Percentiles rank a stretch among this genome's conserved stretches.
phyloP scores from a whole-genome alignment of 352 stramenopile genomes.

The Phytophthora fragariaefolia region DNA sequence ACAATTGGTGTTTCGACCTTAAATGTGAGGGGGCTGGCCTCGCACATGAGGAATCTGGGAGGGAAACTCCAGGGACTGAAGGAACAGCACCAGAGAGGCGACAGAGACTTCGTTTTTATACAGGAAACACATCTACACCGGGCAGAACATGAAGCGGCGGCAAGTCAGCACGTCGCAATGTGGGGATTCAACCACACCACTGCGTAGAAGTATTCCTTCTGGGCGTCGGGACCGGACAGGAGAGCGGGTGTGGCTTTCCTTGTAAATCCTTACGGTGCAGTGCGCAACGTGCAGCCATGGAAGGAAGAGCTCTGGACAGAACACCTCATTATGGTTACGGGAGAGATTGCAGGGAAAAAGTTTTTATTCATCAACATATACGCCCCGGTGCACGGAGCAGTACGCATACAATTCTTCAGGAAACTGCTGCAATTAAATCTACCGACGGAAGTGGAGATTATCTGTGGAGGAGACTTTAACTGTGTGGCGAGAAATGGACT shows the following conservation, averaged over 20 bases:
- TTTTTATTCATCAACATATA: slow-evolving; percentile 12
- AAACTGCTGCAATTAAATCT: neutral
- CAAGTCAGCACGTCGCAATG: neutral
- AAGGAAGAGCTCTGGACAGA: neutral
- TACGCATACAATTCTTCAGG: neutral
- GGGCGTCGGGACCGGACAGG: neutral
- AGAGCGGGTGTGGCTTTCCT: slow-evolving; percentile 11
- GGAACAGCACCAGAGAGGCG: slow-evolving; percentile 5
- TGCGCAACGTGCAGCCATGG: slow-evolving; percentile 1
- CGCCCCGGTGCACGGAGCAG: neutral
- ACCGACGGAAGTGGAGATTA: neutral
- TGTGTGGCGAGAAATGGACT: slow-evolving; percentile 10
- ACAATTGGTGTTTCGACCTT: neutral
- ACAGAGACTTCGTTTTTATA: neutral
- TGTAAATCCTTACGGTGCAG: neutral
- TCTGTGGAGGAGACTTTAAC: slow-evolving; percentile 1
- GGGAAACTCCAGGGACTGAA: slow-evolving; percentile 1
- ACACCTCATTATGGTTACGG: slow-evolving; percentile 8
- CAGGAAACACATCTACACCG: slow-evolving; percentile 13
- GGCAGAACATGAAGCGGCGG: neutral
- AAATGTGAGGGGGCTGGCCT: slow-evolving; percentile 10
- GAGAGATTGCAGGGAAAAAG: neutral
- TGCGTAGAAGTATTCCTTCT: slow-evolving; percentile 1
- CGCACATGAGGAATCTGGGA: neutral
- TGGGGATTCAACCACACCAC: neutral